These are phyloP conservation scores for Eucalyptus grandis DNA, from an alignment of 345 rosid genomes.

Conservation along the genomic window DNA sequence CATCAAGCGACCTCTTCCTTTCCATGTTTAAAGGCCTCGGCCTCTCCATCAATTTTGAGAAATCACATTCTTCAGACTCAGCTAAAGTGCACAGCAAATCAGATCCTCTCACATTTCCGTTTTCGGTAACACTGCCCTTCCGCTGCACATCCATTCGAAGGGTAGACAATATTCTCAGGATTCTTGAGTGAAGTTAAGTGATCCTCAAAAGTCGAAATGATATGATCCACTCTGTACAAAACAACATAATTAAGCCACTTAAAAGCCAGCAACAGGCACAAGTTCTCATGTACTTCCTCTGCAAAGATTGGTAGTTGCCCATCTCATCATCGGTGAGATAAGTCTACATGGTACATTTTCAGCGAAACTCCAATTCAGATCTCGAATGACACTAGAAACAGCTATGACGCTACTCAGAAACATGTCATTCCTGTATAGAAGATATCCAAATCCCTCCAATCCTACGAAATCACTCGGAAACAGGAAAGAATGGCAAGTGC, in stretches of 20 bases:
- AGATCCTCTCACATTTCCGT: slow-evolving; percentile 13
- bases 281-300: not conserved
- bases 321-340: not conserved
- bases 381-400: not conserved
- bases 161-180: slow-evolving; percentile 11
- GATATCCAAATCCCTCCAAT: not conserved
- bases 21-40: slow-evolving; percentile 69
- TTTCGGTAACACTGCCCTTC: slow-evolving; percentile 20
- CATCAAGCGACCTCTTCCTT: slow-evolving; percentile 66
- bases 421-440: not conserved
- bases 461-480: not conserved
- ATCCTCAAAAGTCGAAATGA: not conserved
- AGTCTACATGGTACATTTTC: not conserved
- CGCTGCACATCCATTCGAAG: slow-evolving; percentile 13
- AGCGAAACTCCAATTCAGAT: not conserved
- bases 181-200: not conserved
- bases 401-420: not conserved
- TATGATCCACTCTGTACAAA: not conserved
- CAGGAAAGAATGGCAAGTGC: not conserved
- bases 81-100: slow-evolving; percentile 10
- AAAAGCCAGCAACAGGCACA: not conserved
- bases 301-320: not conserved
- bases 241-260: not conserved
- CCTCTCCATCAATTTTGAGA: slow-evolving; percentile 55
- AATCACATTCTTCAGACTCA: slow-evolving; percentile 46